phyloP scores from a whole-genome alignment of 352 stramenopile genomes.

The Pythium aphanidermatum region DNA sequence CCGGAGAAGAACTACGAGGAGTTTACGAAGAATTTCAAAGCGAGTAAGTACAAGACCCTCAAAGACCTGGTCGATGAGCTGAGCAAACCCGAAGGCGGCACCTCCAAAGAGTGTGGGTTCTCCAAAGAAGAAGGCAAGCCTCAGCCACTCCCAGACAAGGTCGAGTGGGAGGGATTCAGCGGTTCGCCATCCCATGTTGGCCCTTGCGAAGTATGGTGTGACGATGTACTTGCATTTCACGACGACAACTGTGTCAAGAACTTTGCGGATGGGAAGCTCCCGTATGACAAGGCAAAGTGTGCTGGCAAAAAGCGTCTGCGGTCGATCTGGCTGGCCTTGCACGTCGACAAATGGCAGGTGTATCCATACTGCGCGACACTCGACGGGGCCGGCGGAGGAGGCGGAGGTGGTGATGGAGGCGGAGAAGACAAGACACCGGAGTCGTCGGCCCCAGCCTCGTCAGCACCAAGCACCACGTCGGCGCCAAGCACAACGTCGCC shows the following conservation, averaged over 20 bases:
- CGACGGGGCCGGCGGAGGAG: neutral
- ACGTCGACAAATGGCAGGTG: constrained; percentile 31
- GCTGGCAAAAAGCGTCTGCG: constrained; percentile 28
- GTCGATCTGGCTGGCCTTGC: constrained; percentile 34
- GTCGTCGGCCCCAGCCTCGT: too few relatives aligned
- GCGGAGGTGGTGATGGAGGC: neutral
- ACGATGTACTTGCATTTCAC: constrained; percentile 35
- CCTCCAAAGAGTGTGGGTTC: constrained; percentile 12
- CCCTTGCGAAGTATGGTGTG: constrained; percentile 50
- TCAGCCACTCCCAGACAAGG: neutral
- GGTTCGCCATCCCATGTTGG: constrained; percentile 22
- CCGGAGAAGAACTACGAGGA: neutral
- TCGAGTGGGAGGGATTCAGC: constrained; percentile 4
- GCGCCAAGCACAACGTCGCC: too few relatives aligned
- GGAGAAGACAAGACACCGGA: too few relatives aligned
- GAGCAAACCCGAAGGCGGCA: neutral
- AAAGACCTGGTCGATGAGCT: constrained; percentile 9
- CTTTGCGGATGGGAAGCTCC: constrained; percentile 31
- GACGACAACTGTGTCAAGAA: constrained; percentile 43
- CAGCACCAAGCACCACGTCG: neutral
- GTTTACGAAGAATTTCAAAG: neutral
- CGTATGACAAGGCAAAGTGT: constrained; percentile 42
- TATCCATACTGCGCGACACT: constrained; percentile 25
- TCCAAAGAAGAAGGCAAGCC: neutral
- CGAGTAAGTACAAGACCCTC: constrained; percentile 5